These are phyloP conservation scores for Pseudisothecium myosuroides DNA, from an alignment of 225 moss, liverwort and hornwort species.

Conservation along the genomic window DNA sequence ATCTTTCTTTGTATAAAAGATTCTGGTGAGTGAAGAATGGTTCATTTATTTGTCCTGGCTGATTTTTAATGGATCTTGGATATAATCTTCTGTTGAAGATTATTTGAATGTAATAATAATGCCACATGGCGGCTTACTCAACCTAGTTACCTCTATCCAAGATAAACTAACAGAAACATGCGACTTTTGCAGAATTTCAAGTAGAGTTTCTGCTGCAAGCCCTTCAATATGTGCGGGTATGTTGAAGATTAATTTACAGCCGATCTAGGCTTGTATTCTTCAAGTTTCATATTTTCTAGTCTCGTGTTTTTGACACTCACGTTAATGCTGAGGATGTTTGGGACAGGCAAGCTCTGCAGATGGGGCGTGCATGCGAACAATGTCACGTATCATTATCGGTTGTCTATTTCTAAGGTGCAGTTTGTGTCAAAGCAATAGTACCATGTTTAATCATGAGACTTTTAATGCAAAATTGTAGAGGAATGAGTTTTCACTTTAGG, in stretches of 20 bases:
- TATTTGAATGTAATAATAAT: background rate
- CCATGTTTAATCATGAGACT: background rate
- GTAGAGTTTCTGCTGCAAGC: slow-evolving; percentile 87
- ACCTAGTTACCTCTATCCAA: background rate
- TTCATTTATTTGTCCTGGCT: background rate
- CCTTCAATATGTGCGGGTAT: slow-evolving; percentile 86
- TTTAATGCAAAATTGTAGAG: background rate
- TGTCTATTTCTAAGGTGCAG: slow-evolving; percentile 76
- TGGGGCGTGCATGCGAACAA: slow-evolving; percentile 69
- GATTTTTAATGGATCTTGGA: background rate
- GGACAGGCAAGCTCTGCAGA: slow-evolving; percentile 74
- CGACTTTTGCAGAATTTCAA: slow-evolving; percentile 75
- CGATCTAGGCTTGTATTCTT: background rate
- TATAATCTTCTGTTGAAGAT: background rate
- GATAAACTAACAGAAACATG: background rate
- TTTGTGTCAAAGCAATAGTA: background rate
- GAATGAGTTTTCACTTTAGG: background rate
- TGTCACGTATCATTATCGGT: slow-evolving; percentile 88
- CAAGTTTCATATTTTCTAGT: background rate
- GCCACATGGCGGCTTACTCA: background rate
- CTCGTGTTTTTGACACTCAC: background rate
- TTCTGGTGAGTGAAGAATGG: slow-evolving; percentile 44
- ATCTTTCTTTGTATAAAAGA: slow-evolving; percentile 90
- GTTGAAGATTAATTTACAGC: background rate
- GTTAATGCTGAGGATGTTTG: background rate